phyloP scores from a whole-genome alignment of 768 basidiomycete species.

The Pulveroboletus sp. region DNA sequence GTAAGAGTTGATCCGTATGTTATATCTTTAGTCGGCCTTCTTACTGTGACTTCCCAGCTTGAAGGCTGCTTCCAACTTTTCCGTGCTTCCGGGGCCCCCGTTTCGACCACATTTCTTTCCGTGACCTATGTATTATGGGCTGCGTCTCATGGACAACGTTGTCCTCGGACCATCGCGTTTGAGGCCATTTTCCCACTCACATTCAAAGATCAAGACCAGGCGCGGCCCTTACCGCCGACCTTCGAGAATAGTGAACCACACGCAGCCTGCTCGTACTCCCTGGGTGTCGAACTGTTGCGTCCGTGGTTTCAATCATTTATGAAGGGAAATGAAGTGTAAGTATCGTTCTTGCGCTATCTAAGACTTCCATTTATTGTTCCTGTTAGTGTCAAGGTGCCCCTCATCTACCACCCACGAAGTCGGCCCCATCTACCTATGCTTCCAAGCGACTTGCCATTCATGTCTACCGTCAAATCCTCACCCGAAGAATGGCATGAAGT shows the following conservation, averaged over 20 bases:
- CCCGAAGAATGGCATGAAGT: slow-evolving; percentile 69
- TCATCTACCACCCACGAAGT: slow-evolving; percentile 52
- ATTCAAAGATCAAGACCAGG: slow-evolving; percentile 37
- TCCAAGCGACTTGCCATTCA: slow-evolving; percentile 42
- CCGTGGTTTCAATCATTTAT: slow-evolving; percentile 42
- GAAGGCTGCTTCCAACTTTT: slow-evolving; percentile 22
- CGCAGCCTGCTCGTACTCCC: slow-evolving; percentile 42
- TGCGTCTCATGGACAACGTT: slow-evolving; percentile 13
- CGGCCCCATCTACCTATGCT: slow-evolving; percentile 57
- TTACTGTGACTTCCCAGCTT: slow-evolving; percentile 13
- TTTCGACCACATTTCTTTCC: slow-evolving; percentile 19
- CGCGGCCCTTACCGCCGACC: slow-evolving; percentile 47
- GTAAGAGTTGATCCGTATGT: slow-evolving; percentile 6
- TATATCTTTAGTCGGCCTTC: not conserved
- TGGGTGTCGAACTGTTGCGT: slow-evolving; percentile 43
- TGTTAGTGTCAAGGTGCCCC: slow-evolving; percentile 45
- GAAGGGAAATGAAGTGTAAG: slow-evolving; percentile 46
- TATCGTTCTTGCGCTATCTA: not conserved
- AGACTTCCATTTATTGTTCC: not conserved
- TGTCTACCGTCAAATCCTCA: slow-evolving; percentile 54
- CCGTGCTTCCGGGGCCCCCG: slow-evolving; percentile 7
- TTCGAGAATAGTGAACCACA: slow-evolving; percentile 29
- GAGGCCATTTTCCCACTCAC: slow-evolving; percentile 42
- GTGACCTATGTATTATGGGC: slow-evolving; percentile 18
- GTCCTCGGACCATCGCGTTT: slow-evolving; percentile 42